These are phyloP conservation scores for Trichoderma lentiforme DNA, from an alignment of 2,329 filamentous ascomycete species.

Conservation along the genomic window DNA sequence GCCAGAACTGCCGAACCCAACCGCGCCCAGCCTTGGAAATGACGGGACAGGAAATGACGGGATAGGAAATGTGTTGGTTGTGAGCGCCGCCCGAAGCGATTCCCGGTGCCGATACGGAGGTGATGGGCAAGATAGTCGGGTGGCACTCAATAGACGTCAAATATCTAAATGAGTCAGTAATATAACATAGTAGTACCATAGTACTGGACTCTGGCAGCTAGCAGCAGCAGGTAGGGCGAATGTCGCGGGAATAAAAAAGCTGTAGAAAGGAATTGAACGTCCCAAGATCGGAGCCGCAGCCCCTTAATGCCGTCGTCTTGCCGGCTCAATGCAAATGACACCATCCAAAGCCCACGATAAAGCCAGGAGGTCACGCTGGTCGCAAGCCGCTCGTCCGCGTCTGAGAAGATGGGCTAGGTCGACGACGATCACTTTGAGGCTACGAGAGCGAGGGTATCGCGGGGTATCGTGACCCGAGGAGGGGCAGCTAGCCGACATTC, in stretches of 20 bases:
- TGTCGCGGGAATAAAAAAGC: slow-evolving; percentile 2
- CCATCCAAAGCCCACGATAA: neutral
- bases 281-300: slow-evolving; percentile 1
- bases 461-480: slow-evolving; percentile 15
- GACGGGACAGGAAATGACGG: neutral
- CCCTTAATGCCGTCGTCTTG: slow-evolving; percentile 12
- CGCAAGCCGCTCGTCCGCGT: neutral
- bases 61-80: neutral
- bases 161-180: too few species aligned
- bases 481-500: neutral
- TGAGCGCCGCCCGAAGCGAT: neutral
- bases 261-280: neutral
- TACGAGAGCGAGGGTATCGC: neutral
- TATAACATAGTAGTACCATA: neutral
- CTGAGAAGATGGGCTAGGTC: neutral
- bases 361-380: neutral
- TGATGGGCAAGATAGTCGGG: neutral
- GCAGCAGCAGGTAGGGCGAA: neutral
- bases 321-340: slow-evolving; percentile 3
- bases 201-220: neutral
- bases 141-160: neutral
- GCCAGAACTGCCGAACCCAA: neutral
- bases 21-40: neutral
- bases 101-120: neutral
- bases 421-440: neutral